Evolutionary conservation across 176 grass and related monocot genomes (phyloP), one percentile per base, ranked within the genome.

Genomic region (Olyra latifolia): DNA sequence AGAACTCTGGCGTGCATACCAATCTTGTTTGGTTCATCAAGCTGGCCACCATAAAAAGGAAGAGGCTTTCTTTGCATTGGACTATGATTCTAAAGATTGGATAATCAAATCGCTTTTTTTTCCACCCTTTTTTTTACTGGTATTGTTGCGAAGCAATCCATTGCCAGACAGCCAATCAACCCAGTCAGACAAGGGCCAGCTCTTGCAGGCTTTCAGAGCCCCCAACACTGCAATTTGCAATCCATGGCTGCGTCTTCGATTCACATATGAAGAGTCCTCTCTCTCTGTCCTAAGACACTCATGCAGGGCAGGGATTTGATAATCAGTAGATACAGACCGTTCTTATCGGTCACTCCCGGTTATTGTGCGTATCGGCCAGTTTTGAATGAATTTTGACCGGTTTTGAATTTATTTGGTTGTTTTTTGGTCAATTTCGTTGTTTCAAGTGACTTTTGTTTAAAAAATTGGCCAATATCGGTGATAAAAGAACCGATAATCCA

Each of bases 171-270:
- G 22, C 16, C 38, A 46, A 44, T 48, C 15, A 59, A 17, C 41
- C 16, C 39, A 30, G 39, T 41, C 42, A 44, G 67, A 47, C 43
- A 38, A 79, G 10, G 35, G 30, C 49, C 48, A n/a, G 50, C 1
- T 55, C 52, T 55, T 8, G 65, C n/a, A 68, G 65, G 65, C 20
- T 67, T 69, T 27, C 66, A 71, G 68, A 71, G 28, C 45, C 29
- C 7, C 9, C 1, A 11, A 69, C 48, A 71, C 16, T 6, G 23
- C 24, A 29, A n/a, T n/a, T 45, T 24, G 53, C 23, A 71, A n/a
- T 25, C 32, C 24, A 32, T 53, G 40, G 9, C 27, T 67, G 32
- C 46, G 9, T 69, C 77, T 45, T 80, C 39, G 49, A 42, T 80
- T 39, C 35, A 28, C 32, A 69, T 23, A 80, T 1, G 40, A 48